Conservation (phyloP, 192 early-diverging fungal genomes). For the Umbelopsis sp. region DNA sequence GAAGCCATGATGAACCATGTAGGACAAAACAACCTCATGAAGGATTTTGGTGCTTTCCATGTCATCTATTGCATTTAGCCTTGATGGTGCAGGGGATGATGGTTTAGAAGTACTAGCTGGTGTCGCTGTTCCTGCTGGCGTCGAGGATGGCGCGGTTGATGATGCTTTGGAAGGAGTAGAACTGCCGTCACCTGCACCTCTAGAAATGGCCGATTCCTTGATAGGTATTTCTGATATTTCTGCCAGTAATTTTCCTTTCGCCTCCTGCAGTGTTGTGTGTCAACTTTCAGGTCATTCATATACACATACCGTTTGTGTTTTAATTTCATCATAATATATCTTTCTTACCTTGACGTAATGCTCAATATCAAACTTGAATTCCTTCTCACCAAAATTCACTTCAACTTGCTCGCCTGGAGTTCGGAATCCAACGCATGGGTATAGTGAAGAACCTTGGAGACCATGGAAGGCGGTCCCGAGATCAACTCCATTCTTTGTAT, state of each 20-base stretch:
- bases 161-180: background rate
- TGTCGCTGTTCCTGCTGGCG: background rate
- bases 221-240: background rate
- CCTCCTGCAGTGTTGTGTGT: background rate
- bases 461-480: constrained; percentile 30
- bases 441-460: constrained; percentile 33
- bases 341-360: constrained; percentile 27
- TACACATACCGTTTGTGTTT: background rate
- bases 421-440: constrained; percentile 64
- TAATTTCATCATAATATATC: no score
- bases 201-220: background rate
- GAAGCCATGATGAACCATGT: constrained; percentile 84
- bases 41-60: constrained; percentile 8
- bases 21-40: constrained; percentile 63
- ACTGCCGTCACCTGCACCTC: background rate
- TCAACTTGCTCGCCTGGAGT: constrained; percentile 54
- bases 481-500: constrained; percentile 88
- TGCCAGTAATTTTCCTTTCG: background rate
- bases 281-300: background rate
- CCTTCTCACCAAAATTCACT: constrained; percentile 63
- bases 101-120: background rate
- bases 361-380: constrained; percentile 65
- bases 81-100: background rate
- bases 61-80: background rate
- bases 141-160: background rate